phyloP scores from a whole-genome alignment of 805 yeast genomes.

The Saccharomycopsis sp. region DNA sequence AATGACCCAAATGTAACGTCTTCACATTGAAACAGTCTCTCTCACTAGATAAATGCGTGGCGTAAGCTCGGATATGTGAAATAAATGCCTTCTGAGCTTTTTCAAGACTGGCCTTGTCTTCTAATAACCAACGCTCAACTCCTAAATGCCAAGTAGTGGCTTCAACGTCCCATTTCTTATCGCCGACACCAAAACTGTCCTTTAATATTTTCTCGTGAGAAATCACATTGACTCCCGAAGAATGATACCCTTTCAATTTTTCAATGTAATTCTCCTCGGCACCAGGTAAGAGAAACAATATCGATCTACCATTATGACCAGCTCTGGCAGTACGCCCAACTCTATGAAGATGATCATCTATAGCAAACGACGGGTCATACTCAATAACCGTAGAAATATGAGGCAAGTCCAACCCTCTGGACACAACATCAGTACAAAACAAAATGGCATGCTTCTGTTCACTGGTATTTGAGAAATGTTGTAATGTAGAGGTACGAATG shows the following conservation, averaged over 20 bases:
- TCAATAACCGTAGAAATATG: conserved; percentile 81
- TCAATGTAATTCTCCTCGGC: conserved; percentile 79
- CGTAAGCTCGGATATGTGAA: conserved; percentile 89
- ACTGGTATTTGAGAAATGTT: conserved; percentile 40
- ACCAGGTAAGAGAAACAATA: conserved; percentile 80
- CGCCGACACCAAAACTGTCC: conserved; percentile 30
- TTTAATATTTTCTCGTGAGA: conserved; percentile 39
- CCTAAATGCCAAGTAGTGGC: conserved; percentile 96
- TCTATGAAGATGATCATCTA: conserved; percentile 93
- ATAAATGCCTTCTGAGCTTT: conserved; percentile 76
- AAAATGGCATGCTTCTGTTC: conserved; percentile 52
- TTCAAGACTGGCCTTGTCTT: conserved; percentile 50
- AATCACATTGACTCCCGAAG: conserved; percentile 39
- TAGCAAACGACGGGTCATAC: conserved; percentile 89
- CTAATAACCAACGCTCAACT: conserved; percentile 82
- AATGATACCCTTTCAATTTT: conserved; percentile 50
- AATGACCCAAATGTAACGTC: conserved; percentile 83
- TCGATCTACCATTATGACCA: conserved; percentile 77
- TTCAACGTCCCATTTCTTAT: conserved; percentile 72
- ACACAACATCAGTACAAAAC: conserved; percentile 95
- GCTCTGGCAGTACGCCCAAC: conserved; percentile 98
- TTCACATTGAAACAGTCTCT: conserved; percentile 76
- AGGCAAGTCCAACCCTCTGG: conserved; percentile 93
- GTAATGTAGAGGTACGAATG: conserved; percentile 69
- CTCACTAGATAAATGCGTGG: conserved; percentile 85